These are phyloP conservation scores for Pyracantha coccinea DNA, from an alignment of 331 rosid species.

Conservation along the genomic window DNA sequence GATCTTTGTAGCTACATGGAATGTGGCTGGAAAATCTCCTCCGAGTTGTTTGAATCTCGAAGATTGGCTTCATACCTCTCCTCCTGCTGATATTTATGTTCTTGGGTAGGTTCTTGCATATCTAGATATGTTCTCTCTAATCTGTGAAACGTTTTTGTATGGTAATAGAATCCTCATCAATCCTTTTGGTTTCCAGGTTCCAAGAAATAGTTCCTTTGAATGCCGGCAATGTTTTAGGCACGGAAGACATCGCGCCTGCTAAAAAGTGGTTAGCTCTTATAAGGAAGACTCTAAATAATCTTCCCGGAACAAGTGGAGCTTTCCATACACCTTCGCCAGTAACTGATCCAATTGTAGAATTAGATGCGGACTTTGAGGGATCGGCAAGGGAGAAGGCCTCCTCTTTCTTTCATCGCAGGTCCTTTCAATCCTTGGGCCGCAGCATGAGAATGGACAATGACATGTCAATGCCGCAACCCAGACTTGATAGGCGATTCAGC, in stretches of 20 bases:
- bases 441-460: slow-evolving; percentile 96
- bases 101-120: slow-evolving; percentile 55
- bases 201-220: slow-evolving; percentile 98
- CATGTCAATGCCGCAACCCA: slow-evolving; percentile 55
- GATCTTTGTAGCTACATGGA: slow-evolving; percentile 91
- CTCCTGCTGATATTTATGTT: slow-evolving; percentile 92
- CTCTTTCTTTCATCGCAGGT: slow-evolving; percentile 80
- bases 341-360: slow-evolving; percentile 80
- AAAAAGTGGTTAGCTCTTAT: slow-evolving; percentile 90
- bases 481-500: slow-evolving; percentile 77
- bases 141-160: slow-evolving; percentile 5
- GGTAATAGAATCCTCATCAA: slow-evolving; percentile 8
- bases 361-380: slow-evolving; percentile 87
- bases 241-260: slow-evolving; percentile 99
- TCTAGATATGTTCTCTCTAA: neutral
- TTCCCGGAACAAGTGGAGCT: slow-evolving; percentile 74
- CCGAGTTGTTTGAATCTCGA: slow-evolving; percentile 74
- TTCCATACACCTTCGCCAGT: slow-evolving; percentile 77
- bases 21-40: slow-evolving; percentile 96
- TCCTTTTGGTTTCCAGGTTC: slow-evolving; percentile 48
- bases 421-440: slow-evolving; percentile 88
- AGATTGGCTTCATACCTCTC: slow-evolving; percentile 98
- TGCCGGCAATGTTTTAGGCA: slow-evolving; percentile 97
- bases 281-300: slow-evolving; percentile 80
- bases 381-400: slow-evolving; percentile 70